A percentile compares a stretch with the other conserved stretches of the same genome.
Evolutionary conservation across 345 rosid genomes (phyloP).

Genomic region (Camelina laxa): DNA sequence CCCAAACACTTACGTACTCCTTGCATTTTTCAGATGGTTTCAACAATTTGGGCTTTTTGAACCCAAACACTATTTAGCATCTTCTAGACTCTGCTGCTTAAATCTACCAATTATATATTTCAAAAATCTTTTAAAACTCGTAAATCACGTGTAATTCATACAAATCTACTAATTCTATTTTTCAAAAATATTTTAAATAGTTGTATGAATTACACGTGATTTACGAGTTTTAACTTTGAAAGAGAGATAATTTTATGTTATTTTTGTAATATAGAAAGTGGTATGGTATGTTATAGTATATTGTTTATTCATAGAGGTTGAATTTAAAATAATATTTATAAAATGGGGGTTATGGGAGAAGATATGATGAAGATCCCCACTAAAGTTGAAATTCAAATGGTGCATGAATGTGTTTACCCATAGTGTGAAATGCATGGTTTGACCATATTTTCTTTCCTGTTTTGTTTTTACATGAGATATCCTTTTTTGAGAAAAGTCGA

Average conservation of each 20-base stretch:
- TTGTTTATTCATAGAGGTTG: not conserved
- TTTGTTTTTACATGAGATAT: constrained; percentile 24
- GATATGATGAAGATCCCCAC: constrained; percentile 45
- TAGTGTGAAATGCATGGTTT: constrained; percentile 41
- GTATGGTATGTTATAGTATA: not conserved
- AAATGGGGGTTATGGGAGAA: no score
- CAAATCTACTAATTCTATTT: no score
- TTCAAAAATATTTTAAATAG: no score
- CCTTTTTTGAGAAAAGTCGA: constrained; percentile 35
- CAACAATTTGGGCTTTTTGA: no score
- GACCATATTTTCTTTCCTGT: constrained; percentile 36
- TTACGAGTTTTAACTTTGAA: not conserved
- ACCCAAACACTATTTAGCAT: no score
- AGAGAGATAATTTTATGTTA: not conserved
- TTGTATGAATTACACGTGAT: constrained; percentile 7
- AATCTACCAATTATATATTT: no score
- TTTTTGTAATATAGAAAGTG: not conserved
- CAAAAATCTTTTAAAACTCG: no score
- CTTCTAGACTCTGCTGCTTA: no score
- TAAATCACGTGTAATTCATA: no score
- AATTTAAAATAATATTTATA: constrained; percentile 13
- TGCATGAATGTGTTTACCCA: constrained; percentile 49
- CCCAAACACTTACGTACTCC: constrained; percentile 4
- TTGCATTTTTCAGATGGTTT: not conserved
- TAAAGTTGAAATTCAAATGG: constrained; percentile 39